Base-by-base conservation (phyloP, 495 filamentous ascomycete species). In the Entonaema liquescens region DNA sequence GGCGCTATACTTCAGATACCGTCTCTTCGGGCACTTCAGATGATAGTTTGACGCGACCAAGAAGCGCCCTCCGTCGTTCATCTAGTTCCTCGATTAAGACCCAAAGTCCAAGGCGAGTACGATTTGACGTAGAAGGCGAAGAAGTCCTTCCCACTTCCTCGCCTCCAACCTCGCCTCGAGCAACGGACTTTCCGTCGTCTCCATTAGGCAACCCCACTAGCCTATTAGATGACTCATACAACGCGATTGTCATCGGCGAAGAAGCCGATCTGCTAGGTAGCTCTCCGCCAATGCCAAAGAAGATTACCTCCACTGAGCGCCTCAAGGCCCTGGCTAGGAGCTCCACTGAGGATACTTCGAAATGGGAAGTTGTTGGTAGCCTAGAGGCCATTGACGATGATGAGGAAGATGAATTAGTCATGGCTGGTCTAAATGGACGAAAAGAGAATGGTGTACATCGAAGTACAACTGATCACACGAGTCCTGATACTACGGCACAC, bases 141-240 rank as follows among this genome's bases (percentile, higher is more conserved):
- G 85, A 87, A 71, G 83, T 88, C 59, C 77, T 83, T 64, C 83
- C 85, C 23, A 84, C 83, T 26, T 76, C 79, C 38, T 85, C 83
- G 29, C 84, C 84, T 42, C 70, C 68, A 26, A 59, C 61, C 17
- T 75, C 73, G 44, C 69, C 73, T 11, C 75, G 66, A 62, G 44
- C 53, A 23, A 58, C 53, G 13, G 66, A 70, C 5, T 33, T 62
- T 17, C 67, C 52, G 47, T 56, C 68, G 23, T 72, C 67, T 38
- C 61, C 62, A 23, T 65, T 65, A 62, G 61, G 71, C 65, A 62
- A 70, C 61, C 73, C 67, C 54, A 72, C 73, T 65, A 60, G 49
- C 49, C 36, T 73, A 6, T 40, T 60, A 47, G 62, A 76, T 74
- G 74, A 77, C 58, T 75, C 73, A 75, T 70, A 69, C 65, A 67